phyloP scores from a whole-genome alignment of 2,329 filamentous ascomycete species.

The Decorospora gaudefroyi region DNA sequence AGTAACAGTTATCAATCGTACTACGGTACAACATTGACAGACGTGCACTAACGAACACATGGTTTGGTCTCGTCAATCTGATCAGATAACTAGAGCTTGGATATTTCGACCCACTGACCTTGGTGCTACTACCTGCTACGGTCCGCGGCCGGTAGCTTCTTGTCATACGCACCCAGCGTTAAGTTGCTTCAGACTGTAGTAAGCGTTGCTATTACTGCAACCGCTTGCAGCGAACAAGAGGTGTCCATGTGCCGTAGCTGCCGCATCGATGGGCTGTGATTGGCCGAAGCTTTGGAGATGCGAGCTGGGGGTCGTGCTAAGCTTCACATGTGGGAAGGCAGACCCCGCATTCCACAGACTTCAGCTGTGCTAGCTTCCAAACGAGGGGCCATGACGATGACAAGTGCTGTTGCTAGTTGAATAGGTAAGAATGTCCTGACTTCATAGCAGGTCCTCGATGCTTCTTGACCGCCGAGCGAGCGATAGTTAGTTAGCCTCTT shows the following conservation, averaged over 20 bases:
- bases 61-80: not conserved
- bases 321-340: slow-evolving; percentile 32
- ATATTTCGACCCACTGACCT: slow-evolving; percentile 2
- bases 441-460: not conserved
- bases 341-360: slow-evolving; percentile 31
- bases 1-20: no score
- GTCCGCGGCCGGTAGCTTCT: slow-evolving; percentile 32
- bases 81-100: slow-evolving; percentile 1
- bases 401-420: slow-evolving; percentile 3
- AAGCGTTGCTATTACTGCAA: slow-evolving; percentile 1
- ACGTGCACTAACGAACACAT: not conserved
- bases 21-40: no score
- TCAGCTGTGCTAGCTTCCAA: slow-evolving; percentile 1
- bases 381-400: not conserved
- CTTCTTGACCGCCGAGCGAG: slow-evolving; percentile 12
- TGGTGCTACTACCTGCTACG: slow-evolving; percentile 8
- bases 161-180: slow-evolving; percentile 12
- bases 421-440: not conserved
- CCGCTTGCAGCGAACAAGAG: slow-evolving; percentile 1
- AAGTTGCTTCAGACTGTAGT: slow-evolving; percentile 3
- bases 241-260: slow-evolving; percentile 20
- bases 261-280: slow-evolving; percentile 18
- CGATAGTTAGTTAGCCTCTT: slow-evolving; percentile 20
- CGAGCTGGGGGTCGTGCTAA: slow-evolving; percentile 20
- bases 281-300: slow-evolving; percentile 23